phyloP scores from a whole-genome alignment of 1,284 basidiomycete genomes.

The Leccinum griseonigrum region DNA sequence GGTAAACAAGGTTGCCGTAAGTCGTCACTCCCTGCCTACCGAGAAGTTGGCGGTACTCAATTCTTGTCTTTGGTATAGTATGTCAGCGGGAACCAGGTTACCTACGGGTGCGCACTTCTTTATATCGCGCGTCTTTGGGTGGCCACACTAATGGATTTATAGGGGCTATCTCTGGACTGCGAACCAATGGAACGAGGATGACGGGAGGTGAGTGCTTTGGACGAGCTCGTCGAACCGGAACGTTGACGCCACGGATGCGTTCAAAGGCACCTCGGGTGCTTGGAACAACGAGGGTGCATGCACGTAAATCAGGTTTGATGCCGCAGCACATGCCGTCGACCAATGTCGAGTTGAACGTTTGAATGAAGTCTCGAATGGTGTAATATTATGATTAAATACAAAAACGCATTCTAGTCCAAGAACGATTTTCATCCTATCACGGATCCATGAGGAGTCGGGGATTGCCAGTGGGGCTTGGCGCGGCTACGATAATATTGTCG shows the following conservation, averaged over 20 bases:
- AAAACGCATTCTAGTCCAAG: too few relatives aligned
- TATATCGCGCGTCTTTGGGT: not conserved
- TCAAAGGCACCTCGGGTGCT: not conserved
- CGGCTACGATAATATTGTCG: too few relatives aligned
- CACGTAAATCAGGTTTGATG: not conserved
- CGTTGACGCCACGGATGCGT: not conserved
- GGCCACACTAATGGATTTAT: constrained; percentile 4
- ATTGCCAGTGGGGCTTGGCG: too few relatives aligned
- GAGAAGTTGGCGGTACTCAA: not conserved
- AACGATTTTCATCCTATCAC: too few relatives aligned
- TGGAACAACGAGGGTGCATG: not conserved
- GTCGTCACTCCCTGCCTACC: constrained; percentile 2
- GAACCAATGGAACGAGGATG: constrained; percentile 19
- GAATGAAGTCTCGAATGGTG: not conserved
- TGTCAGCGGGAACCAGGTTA: constrained; percentile 17
- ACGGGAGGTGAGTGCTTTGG: constrained; percentile 19
- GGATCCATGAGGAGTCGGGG: too few relatives aligned
- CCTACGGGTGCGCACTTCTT: constrained; percentile 20
- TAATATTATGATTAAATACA: not conserved
- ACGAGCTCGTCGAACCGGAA: not conserved
- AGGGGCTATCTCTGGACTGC: constrained; percentile 31
- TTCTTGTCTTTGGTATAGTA: constrained; percentile 16
- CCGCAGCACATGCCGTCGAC: not conserved
- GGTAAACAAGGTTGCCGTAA: constrained; percentile 15
- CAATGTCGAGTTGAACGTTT: not conserved